Evolutionary conservation across 108 stramenopile species (phyloP).

Genomic region (Fragilaria crotonensis): DNA sequence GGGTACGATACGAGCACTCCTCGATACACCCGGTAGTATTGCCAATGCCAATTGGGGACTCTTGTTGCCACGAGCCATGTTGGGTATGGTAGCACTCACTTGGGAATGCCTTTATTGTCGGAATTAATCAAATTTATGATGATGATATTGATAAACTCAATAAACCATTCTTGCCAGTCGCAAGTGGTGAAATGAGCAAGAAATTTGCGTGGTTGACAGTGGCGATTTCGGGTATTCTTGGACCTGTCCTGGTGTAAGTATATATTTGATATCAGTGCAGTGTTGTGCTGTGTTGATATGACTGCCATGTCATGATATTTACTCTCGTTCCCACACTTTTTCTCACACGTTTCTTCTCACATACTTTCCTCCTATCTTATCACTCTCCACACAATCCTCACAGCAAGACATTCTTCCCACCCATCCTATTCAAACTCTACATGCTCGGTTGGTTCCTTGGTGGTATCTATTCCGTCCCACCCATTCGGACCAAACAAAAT

Average conservation of each 20-base stretch:
- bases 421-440: slow-evolving; percentile 82
- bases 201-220: slow-evolving; percentile 79
- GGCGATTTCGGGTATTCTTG: slow-evolving; percentile 42
- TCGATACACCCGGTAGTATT: slow-evolving; percentile 83
- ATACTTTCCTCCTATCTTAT: no score
- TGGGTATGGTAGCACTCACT: slow-evolving; percentile 84
- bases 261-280: no score
- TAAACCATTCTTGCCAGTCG: slow-evolving; percentile 94
- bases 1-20: slow-evolving; percentile 82
- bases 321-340: no score
- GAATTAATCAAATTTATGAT: slow-evolving; percentile 96
- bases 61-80: slow-evolving; percentile 75
- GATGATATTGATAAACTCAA: slow-evolving; percentile 92
- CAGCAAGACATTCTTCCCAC: slow-evolving; percentile 68
- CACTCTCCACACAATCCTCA: no score
- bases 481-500: slow-evolving; percentile 86
- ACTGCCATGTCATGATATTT: no score
- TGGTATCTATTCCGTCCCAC: slow-evolving; percentile 89
- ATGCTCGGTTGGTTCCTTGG: slow-evolving; percentile 82
- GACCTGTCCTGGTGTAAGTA: slow-evolving; percentile 75
- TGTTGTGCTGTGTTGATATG: no score
- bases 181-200: slow-evolving; percentile 89
- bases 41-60: slow-evolving; percentile 51
- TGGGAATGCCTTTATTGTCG: slow-evolving; percentile 96
- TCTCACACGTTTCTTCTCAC: no score